phyloP scores from a whole-genome alignment of 73 alveolate species.

The Paramecium bursaria region DNA sequence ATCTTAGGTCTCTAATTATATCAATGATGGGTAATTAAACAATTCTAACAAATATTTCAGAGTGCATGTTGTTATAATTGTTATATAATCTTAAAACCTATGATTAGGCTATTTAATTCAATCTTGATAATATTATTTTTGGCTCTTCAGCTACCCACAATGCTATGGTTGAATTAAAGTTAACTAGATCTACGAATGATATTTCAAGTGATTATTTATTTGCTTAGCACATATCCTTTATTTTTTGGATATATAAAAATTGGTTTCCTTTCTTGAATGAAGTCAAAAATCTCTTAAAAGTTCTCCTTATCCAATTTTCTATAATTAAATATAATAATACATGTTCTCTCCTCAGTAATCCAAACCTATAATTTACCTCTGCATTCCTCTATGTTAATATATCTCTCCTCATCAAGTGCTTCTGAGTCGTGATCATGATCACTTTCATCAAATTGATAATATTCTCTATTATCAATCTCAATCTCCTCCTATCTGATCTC shows the following conservation, averaged over 20 bases:
- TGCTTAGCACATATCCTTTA: slow-evolving; percentile 94
- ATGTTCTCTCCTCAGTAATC: slow-evolving; percentile 94
- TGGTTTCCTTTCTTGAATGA: slow-evolving; percentile 8
- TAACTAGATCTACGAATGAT: slow-evolving; percentile 81
- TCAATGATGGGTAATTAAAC: slow-evolving; percentile 93
- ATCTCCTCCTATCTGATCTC: slow-evolving; percentile 70
- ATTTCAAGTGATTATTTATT: slow-evolving; percentile 94
- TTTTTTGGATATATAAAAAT: slow-evolving; percentile 86
- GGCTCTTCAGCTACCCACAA: slow-evolving; percentile 98
- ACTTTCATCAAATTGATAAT: slow-evolving; percentile 70
- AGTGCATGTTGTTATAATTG: slow-evolving; percentile 90
- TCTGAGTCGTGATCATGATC: slow-evolving; percentile 85
- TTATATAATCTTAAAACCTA: slow-evolving; percentile 90
- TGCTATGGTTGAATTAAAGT: slow-evolving; percentile 86
- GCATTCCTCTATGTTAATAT: slow-evolving; percentile 91
- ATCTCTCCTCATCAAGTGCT: slow-evolving; percentile 80
- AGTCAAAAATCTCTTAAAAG: slow-evolving; percentile 38
- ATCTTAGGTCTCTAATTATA: slow-evolving; percentile 92
- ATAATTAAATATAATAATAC: not conserved
- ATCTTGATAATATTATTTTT: slow-evolving; percentile 85
- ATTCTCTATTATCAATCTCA: slow-evolving; percentile 59
- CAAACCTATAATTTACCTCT: slow-evolving; percentile 94
- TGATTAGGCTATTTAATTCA: slow-evolving; percentile 95
- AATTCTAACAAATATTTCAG: slow-evolving; percentile 94
- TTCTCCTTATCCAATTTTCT: slow-evolving; percentile 49